Evolutionary conservation across 768 basidiomycete species (phyloP), one percentile per base, ranked within the genome.

Genomic region (Exsudoporus frostii): DNA sequence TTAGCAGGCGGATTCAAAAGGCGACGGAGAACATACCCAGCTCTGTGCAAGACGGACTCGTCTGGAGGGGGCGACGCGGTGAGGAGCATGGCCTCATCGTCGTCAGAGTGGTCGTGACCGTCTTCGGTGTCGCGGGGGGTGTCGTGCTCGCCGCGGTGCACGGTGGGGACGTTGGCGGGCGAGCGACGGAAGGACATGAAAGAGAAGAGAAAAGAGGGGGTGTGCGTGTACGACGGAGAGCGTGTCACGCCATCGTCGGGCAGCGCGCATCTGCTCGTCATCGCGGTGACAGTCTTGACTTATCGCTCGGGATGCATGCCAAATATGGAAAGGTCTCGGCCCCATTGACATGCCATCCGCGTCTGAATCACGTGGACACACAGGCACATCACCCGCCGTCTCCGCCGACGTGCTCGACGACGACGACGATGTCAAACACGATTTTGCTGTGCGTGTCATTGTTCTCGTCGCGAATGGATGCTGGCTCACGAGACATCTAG

Each of bases 361-460:
- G 30, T 67, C n/a, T n/a, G n/a, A n/a, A n/a, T n/a, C 63, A 70
- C 56, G 57, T 63, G 58, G 29, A 27, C 33, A 20, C 24, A 2
- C 6, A 37, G 15, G 25, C 20, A 25, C 37, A 33, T 9, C 24
- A 5, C 2, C 33, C 42, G 22, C 14, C 22, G 19, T 53, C 38
- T 54, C 43, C 51, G 48, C 51, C 59, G 53, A 57, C 54, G 48
- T 24, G 34, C 43, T 50, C 51, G 43, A 55, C 63, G 58, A 51
- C 61, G 54, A 62, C 55, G 32, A 59, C 45, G 36, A 80, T 80
- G 79, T 79, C 79, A 8, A 80, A 80, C 68, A 80, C 79, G 17
- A 80, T 80, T 39, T 70, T 79, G 15, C 67, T 80, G 79, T 77
- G 60, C 50, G 76, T 70, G 2, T 19, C 32, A 13, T 45, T 19